Percentiles rank a stretch among this genome's conserved stretches.
phyloP scores from a whole-genome alignment of 192 early-diverging fungal species.

The Haplosporangium gracile region DNA sequence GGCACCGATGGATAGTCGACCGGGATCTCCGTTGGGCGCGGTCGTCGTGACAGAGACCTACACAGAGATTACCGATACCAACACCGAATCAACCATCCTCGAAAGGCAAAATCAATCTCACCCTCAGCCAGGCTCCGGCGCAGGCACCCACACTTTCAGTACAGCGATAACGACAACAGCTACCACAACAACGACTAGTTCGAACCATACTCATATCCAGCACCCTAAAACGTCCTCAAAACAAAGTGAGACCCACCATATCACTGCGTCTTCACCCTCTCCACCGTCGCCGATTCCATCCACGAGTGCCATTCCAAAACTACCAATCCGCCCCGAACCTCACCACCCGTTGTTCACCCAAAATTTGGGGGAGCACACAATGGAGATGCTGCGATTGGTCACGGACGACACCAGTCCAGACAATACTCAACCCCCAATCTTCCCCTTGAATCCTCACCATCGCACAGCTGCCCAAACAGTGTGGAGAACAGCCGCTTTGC shows the following conservation, averaged over 20 bases:
- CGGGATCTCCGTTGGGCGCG: neutral
- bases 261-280: neutral
- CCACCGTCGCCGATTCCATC: neutral
- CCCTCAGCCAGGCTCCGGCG: neutral
- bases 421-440: constrained; percentile 26
- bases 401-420: constrained; percentile 22
- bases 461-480: neutral
- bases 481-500: neutral
- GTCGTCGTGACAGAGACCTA: neutral
- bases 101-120: neutral
- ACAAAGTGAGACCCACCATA: neutral
- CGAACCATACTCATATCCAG: neutral
- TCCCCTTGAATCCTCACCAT: neutral
- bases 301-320: neutral
- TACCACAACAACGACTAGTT: neutral
- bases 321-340: neutral
- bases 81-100: constrained; percentile 1
- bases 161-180: neutral
- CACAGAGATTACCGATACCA: neutral
- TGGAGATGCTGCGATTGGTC: constrained; percentile 35
- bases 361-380: constrained; percentile 17
- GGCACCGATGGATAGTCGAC: neutral
- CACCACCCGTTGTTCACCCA: constrained; percentile 36
- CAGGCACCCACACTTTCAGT: neutral
- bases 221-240: constrained; percentile 7